Evolutionary conservation across 2,329 filamentous ascomycete species (phyloP).

Genomic region (Aureobasidium sp.): DNA sequence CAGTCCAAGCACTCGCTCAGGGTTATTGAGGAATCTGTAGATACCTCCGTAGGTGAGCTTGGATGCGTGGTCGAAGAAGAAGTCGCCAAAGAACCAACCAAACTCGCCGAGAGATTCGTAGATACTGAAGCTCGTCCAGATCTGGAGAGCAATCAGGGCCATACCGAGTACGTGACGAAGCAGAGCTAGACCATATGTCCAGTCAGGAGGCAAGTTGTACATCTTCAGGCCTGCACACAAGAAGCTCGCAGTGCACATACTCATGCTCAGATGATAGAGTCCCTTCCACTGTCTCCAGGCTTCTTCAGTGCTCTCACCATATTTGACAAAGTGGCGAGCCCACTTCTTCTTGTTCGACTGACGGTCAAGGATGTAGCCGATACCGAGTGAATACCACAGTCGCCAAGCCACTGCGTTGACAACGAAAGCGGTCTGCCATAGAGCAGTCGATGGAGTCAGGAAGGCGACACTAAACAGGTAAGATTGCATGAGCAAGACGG

Average conservation of each 20-base stretch:
- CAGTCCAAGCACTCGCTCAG: slow-evolving; percentile 85
- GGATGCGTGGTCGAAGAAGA: slow-evolving; percentile 85
- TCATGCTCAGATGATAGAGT: slow-evolving; percentile 87
- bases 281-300: slow-evolving; percentile 98
- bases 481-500: slow-evolving; percentile 66
- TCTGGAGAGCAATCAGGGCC: slow-evolving; percentile 73
- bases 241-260: slow-evolving; percentile 83
- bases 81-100: slow-evolving; percentile 98
- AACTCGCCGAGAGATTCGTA: slow-evolving; percentile 96
- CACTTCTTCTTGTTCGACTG: slow-evolving; percentile 90
- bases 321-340: slow-evolving; percentile 97
- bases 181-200: slow-evolving; percentile 77
- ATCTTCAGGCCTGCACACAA: slow-evolving; percentile 92
- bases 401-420: slow-evolving; percentile 76
- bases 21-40: slow-evolving; percentile 96
- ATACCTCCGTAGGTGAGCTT: slow-evolving; percentile 95
- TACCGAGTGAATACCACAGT: slow-evolving; percentile 82
- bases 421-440: slow-evolving; percentile 74
- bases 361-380: slow-evolving; percentile 74
- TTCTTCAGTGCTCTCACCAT: slow-evolving; percentile 80
- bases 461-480: slow-evolving; percentile 69
- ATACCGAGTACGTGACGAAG: slow-evolving; percentile 81
- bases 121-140: slow-evolving; percentile 89
- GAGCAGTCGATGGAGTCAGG: slow-evolving; percentile 67
- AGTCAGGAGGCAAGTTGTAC: slow-evolving; percentile 80